Conservation (phyloP, 345 rosid genomes). For the Cochlearia excelsa region DNA sequence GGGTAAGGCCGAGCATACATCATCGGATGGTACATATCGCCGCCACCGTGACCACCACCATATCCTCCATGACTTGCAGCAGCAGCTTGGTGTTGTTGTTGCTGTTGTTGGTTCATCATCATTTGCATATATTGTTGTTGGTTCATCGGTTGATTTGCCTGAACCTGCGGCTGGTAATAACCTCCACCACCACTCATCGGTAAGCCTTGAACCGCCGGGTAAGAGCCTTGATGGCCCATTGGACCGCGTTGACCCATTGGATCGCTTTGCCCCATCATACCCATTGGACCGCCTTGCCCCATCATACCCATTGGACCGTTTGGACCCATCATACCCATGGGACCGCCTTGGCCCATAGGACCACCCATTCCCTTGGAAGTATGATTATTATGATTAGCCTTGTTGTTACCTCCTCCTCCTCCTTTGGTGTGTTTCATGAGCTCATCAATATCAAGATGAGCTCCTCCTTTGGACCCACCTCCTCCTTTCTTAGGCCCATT, state of each 20-base stretch:
- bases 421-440: conserved; percentile 37
- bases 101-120: conserved; percentile 35
- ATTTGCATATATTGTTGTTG: conserved; percentile 54
- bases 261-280: conserved; percentile 25
- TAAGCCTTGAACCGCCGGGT: conserved; percentile 72
- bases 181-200: conserved; percentile 63
- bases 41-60: conserved; percentile 53
- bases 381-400: conserved; percentile 32
- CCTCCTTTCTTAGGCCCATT: conserved; percentile 58
- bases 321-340: conserved; percentile 34
- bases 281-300: conserved; percentile 38
- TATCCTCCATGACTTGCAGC: conserved; percentile 49
- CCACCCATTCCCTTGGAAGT: conserved; percentile 29
- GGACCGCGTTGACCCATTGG: conserved; percentile 32
- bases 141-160: conserved; percentile 30
- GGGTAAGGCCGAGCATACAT: conserved; percentile 73
- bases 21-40: conserved; percentile 77
- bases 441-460: conserved; percentile 49
- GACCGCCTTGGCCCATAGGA: conserved; percentile 41
- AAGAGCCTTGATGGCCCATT: conserved; percentile 35
- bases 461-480: conserved; percentile 36
- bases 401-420: conserved; percentile 39
- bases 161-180: conserved; percentile 28
- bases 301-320: conserved; percentile 36
- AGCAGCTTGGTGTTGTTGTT: conserved; percentile 35